Conservation (phyloP, 148 eudicot genomes). For the Vaccinium macrocarpon region DNA sequence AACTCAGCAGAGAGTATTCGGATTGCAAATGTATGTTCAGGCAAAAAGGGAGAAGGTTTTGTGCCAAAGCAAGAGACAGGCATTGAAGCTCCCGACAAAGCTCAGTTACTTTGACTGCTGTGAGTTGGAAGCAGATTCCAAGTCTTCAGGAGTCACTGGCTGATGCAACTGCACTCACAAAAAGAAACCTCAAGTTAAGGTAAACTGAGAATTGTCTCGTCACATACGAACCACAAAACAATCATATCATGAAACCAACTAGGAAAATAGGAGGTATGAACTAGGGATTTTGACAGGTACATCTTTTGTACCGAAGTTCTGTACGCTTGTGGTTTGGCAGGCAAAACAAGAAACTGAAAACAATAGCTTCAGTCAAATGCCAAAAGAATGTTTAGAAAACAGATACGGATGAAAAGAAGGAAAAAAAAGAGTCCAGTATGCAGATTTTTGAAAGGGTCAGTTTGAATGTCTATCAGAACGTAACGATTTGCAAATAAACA, state of each 20-base stretch:
- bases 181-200: not conserved
- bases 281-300: not conserved
- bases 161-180: constrained; percentile 9
- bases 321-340: no score
- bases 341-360: no score
- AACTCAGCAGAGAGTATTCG: not conserved
- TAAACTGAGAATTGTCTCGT: not conserved
- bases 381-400: not conserved
- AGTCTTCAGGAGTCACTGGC: constrained; percentile 9
- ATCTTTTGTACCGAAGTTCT: not conserved
- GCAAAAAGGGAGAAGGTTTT: not conserved
- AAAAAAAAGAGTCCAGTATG: not conserved
- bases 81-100: not conserved
- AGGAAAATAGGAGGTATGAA: not conserved
- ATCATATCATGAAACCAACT: not conserved
- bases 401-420: not conserved
- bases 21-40: not conserved
- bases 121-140: constrained; percentile 5
- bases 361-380: not conserved
- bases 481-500: not conserved
- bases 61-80: not conserved
- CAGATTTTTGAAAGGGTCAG: not conserved
- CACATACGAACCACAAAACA: not conserved
- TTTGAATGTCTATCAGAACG: not conserved
- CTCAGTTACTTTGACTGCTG: not conserved